These are phyloP conservation scores for Eucalyptus cloeziana DNA, from an alignment of 345 rosid genomes.

Conservation along the genomic window DNA sequence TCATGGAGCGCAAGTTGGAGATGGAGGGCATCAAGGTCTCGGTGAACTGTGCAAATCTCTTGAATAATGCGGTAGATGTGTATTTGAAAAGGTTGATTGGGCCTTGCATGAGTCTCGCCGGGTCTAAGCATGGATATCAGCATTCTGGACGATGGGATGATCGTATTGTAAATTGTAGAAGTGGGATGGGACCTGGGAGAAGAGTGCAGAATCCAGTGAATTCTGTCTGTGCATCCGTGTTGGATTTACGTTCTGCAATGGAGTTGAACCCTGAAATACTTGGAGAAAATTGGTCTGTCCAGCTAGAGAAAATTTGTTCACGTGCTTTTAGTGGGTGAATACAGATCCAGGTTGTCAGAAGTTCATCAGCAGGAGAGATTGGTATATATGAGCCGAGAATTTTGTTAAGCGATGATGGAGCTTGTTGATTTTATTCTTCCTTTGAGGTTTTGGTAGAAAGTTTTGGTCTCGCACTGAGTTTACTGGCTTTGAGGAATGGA, in stretches of 20 bases:
- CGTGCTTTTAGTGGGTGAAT: not conserved
- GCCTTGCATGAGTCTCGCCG: constrained; percentile 55
- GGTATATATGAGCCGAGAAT: not conserved
- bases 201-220: constrained; percentile 7
- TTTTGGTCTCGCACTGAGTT: not conserved
- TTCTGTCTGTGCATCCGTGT: constrained; percentile 20
- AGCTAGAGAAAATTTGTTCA: constrained; percentile 54
- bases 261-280: constrained; percentile 58
- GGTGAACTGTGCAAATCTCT: constrained; percentile 46
- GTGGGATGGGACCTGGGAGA: constrained; percentile 5
- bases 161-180: not conserved
- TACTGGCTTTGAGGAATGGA: not conserved
- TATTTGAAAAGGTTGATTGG: constrained; percentile 65
- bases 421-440: not conserved
- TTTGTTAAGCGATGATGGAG: not conserved
- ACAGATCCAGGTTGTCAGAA: not conserved
- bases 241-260: constrained; percentile 51
- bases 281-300: constrained; percentile 62
- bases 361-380: not conserved
- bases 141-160: constrained; percentile 1
- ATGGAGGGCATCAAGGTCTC: constrained; percentile 43
- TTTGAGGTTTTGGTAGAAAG: not conserved
- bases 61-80: constrained; percentile 62
- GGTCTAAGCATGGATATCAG: constrained; percentile 19
- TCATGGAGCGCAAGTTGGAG: constrained; percentile 61